Evolutionary conservation across 305 asterid species (phyloP), one percentile per base, ranked within the genome.

Genomic region (Coffea humblotiana): DNA sequence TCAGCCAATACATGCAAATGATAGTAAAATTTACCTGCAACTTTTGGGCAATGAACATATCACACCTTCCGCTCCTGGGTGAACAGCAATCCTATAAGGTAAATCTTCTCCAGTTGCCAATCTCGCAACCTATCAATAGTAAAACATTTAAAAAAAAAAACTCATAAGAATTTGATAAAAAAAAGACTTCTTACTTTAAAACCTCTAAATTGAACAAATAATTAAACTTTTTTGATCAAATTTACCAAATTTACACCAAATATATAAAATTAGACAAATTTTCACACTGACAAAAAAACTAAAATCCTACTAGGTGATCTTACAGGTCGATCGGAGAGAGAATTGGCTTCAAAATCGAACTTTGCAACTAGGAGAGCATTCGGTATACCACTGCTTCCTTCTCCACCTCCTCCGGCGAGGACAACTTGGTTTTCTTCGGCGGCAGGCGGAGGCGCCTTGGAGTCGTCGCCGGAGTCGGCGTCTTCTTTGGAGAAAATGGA

Each of bases 351-450:
- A 45, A 76, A 82, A 86, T 92, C 92, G 45, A 86, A 88, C 71
- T 87, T 78, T 1, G 96, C 88, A 47, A 96, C 77, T 32, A 96
- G 89, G 83, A 96, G 78, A 52, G 97, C 92, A 63, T 94, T 96
- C 2, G 90, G 97, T 48, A 96, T 92, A 51, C 99, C 98, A 79
- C 91, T 96, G 81, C 82, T 82, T 72, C 99, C 97, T 90, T 96
- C 97, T 5, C 99, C 99, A 15, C 99, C 99, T 29, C 99, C 99
- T 66, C 98, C 98, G 48, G 99, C 84, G 15, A 96, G 91, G 71
- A 92, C 86, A 48, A 94, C 87, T 80, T 89, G 91, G 80, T 79
- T 85, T 58, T 49, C 79, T 15, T 64, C 4, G 37, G 79, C 18
- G 48, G 10, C 7, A 5, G 78, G 40, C 69, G 67, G 67, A 10